Evolutionary conservation across 495 filamentous ascomycete species (phyloP).

Genomic region (Penicillium ochrochloron): DNA sequence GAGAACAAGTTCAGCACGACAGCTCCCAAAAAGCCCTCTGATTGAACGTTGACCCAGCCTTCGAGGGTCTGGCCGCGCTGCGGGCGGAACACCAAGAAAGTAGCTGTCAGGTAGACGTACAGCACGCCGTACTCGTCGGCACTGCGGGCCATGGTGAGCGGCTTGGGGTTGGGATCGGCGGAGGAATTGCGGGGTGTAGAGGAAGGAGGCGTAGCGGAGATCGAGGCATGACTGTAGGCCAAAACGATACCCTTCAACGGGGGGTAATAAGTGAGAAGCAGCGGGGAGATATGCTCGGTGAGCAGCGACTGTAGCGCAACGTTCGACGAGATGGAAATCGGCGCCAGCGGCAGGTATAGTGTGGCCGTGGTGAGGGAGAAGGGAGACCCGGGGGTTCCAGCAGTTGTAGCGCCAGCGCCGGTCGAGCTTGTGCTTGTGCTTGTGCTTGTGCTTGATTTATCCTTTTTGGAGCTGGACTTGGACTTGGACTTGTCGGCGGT

Average conservation of each 20-base stretch:
- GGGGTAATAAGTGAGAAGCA: slow-evolving; percentile 75
- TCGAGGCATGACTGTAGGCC: slow-evolving; percentile 65
- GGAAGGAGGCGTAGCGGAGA: slow-evolving; percentile 44
- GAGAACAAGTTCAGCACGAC: slow-evolving; percentile 78
- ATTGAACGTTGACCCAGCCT: slow-evolving; percentile 72
- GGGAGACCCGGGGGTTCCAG: slow-evolving; percentile 48
- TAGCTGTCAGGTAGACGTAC: slow-evolving; percentile 73
- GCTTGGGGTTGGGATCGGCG: slow-evolving; percentile 43
- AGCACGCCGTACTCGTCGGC: slow-evolving; percentile 70
- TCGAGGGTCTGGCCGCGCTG: slow-evolving; percentile 60
- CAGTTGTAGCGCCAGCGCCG: neutral
- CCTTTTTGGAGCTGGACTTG: slow-evolving; percentile 5
- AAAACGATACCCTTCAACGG: slow-evolving; percentile 72
- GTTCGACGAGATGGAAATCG: slow-evolving; percentile 65
- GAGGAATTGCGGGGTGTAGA: slow-evolving; percentile 31
- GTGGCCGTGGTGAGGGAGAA: slow-evolving; percentile 66
- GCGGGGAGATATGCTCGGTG: slow-evolving; percentile 75
- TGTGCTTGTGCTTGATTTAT: slow-evolving; percentile 14
- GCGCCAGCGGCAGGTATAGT: slow-evolving; percentile 72
- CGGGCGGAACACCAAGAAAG: slow-evolving; percentile 72
- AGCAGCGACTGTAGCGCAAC: slow-evolving; percentile 68
- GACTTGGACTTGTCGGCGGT: slow-evolving; percentile 22
- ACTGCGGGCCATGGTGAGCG: slow-evolving; percentile 55
- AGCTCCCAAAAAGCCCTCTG: slow-evolving; percentile 71
- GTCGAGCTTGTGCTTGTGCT: slow-evolving; percentile 11